Conservation (phyloP, 305 asterid genomes). For the Ajuga reptans region DNA sequence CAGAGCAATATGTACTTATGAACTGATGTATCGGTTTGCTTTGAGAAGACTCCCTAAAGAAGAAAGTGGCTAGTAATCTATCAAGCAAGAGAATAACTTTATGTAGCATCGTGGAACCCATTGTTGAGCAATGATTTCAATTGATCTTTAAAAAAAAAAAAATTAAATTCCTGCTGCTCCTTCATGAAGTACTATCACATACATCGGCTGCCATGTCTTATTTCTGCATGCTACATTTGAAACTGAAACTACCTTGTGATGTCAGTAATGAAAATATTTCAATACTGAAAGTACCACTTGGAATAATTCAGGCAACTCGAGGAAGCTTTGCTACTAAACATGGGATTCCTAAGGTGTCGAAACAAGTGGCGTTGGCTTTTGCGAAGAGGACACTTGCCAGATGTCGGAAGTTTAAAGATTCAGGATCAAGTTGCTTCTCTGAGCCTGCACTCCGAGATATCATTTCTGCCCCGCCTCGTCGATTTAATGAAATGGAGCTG, state of each 20-base stretch:
- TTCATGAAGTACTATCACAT: neutral
- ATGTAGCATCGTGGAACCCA: neutral
- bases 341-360: slow-evolving; percentile 73
- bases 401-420: slow-evolving; percentile 61
- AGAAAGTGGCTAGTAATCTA: neutral
- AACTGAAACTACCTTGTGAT: slow-evolving; percentile 15
- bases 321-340: slow-evolving; percentile 66
- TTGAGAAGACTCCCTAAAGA: neutral
- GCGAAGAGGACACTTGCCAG: slow-evolving; percentile 71
- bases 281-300: slow-evolving; percentile 15
- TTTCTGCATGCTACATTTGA: neutral
- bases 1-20: neutral
- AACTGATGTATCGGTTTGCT: neutral
- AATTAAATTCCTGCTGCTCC: neutral
- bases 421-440: slow-evolving; percentile 67
- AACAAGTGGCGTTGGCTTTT: slow-evolving; percentile 71
- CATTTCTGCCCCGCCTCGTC: slow-evolving; percentile 61
- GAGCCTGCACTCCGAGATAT: slow-evolving; percentile 62
- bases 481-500: slow-evolving; percentile 41
- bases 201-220: neutral
- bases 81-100: neutral
- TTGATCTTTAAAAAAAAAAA: neutral
- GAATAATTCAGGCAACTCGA: slow-evolving; percentile 70
- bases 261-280: slow-evolving; percentile 7
- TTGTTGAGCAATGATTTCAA: neutral